Percentiles rank a stretch among this genome's conserved stretches.
These are phyloP conservation scores for Kodamaea fungicola DNA, from an alignment of 1,139 yeast species.

Conservation along the genomic window DNA sequence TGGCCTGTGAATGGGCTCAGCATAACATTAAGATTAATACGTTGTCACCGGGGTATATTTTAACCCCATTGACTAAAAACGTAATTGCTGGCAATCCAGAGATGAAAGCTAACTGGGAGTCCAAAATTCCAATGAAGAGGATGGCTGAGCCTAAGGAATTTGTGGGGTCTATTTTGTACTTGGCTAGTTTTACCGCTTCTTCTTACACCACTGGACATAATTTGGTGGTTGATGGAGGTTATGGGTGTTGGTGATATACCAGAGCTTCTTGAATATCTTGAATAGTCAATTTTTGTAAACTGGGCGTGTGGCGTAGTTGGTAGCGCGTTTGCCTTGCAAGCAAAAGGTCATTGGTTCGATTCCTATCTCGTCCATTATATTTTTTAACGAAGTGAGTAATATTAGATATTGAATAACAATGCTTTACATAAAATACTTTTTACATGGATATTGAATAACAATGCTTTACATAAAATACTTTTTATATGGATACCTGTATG, in stretches of 20 bases:
- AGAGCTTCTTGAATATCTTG: neutral
- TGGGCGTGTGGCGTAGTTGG: conserved; percentile 74
- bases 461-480: too few relatives aligned
- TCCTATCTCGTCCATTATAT: conserved; percentile 57
- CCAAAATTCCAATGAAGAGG: conserved; percentile 47
- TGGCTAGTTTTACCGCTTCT: conserved; percentile 45
- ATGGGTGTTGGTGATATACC: conserved; percentile 18
- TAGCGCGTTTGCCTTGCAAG: conserved; percentile 71
- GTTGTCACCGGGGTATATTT: conserved; percentile 46
- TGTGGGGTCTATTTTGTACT: conserved; percentile 45
- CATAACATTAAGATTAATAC: conserved; percentile 48
- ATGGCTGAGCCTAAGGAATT: conserved; percentile 53
- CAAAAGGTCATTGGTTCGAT: conserved; percentile 65
- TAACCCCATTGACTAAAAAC: conserved; percentile 48
- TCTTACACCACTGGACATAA: conserved; percentile 50
- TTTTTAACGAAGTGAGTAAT: too few relatives aligned
- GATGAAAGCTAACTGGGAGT: conserved; percentile 49
- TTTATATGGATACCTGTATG: too few relatives aligned
- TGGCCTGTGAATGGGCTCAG: conserved; percentile 53
- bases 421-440: too few relatives aligned
- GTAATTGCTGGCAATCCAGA: conserved; percentile 44
- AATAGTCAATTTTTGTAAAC: neutral
- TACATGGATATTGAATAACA: too few relatives aligned
- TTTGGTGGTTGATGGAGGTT: conserved; percentile 50
- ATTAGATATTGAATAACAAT: too few relatives aligned